Evolutionary conservation across 1,139 yeast genomes (phyloP).

Genomic region (Lodderomyces jiufengensis): DNA sequence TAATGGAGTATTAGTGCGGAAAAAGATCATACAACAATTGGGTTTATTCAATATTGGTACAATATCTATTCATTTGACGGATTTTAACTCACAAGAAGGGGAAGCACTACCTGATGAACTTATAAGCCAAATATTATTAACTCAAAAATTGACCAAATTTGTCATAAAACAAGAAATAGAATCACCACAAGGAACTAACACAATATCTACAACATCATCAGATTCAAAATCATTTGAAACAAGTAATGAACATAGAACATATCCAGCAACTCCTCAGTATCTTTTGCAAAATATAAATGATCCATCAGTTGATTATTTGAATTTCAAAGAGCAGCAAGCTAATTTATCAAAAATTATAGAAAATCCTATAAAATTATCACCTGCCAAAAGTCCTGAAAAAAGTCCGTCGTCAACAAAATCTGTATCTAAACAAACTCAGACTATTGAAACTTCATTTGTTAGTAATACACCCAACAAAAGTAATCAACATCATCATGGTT

Average conservation of each 20-base stretch:
- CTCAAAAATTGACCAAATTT: constrained; percentile 26
- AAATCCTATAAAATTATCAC: constrained; percentile 4
- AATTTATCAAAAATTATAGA: constrained; percentile 19
- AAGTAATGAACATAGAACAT: constrained; percentile 38
- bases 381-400: not conserved
- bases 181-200: constrained; percentile 30
- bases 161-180: constrained; percentile 35
- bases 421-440: not conserved
- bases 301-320: constrained; percentile 55
- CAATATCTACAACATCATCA: constrained; percentile 42
- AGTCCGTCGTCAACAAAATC: not conserved
- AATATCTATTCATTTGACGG: constrained; percentile 64
- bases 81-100: constrained; percentile 64
- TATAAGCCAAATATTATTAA: constrained; percentile 26
- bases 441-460: not conserved
- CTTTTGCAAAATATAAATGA: constrained; percentile 37
- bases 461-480: constrained; percentile 1
- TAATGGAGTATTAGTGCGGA: constrained; percentile 19
- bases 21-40: constrained; percentile 42
- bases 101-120: constrained; percentile 51
- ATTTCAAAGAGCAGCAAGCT: constrained; percentile 47
- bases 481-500: not conserved
- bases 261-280: constrained; percentile 63
- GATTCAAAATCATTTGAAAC: constrained; percentile 48
- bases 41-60: constrained; percentile 38